These are phyloP conservation scores for Termitomyces sp. DNA, from an alignment of 768 basidiomycete species.

Conservation along the genomic window DNA sequence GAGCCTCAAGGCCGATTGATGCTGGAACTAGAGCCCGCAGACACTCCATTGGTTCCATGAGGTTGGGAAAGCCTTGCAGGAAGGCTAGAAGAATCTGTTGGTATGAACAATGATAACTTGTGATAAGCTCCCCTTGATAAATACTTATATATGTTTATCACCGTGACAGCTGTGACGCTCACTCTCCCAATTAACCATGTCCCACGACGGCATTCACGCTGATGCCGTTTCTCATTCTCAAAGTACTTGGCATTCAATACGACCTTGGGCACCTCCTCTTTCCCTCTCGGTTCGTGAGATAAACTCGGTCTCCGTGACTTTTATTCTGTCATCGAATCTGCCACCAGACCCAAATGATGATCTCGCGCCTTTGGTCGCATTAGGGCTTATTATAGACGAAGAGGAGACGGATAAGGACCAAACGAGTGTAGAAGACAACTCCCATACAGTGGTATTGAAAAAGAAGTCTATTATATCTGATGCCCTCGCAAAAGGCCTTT, in stretches of 20 bases:
- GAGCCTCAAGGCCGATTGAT: background rate
- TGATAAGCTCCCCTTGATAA: too few species aligned
- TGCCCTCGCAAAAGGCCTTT: slow-evolving; percentile 68
- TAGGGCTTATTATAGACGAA: slow-evolving; percentile 30
- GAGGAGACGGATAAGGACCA: slow-evolving; percentile 34
- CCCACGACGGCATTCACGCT: slow-evolving; percentile 19
- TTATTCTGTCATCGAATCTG: slow-evolving; percentile 60
- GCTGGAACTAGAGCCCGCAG: background rate
- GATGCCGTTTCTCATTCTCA: slow-evolving; percentile 17
- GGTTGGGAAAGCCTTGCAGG: background rate
- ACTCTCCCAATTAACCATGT: too few species aligned
- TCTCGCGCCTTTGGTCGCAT: slow-evolving; percentile 39
- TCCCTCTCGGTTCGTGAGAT: slow-evolving; percentile 73
- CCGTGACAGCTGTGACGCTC: too few species aligned
- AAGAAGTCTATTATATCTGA: slow-evolving; percentile 53
- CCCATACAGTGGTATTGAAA: slow-evolving; percentile 21
- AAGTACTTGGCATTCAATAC: slow-evolving; percentile 65
- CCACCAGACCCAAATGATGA: slow-evolving; percentile 34
- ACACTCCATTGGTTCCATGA: background rate
- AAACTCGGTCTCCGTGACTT: slow-evolving; percentile 82
- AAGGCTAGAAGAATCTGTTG: background rate
- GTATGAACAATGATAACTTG: background rate
- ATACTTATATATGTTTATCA: too few species aligned
- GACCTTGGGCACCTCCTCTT: slow-evolving; percentile 75
- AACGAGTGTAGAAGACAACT: slow-evolving; percentile 26